Base-by-base conservation (phyloP, 1,284 basidiomycete genomes). In the Pseudozyma thailandica region DNA sequence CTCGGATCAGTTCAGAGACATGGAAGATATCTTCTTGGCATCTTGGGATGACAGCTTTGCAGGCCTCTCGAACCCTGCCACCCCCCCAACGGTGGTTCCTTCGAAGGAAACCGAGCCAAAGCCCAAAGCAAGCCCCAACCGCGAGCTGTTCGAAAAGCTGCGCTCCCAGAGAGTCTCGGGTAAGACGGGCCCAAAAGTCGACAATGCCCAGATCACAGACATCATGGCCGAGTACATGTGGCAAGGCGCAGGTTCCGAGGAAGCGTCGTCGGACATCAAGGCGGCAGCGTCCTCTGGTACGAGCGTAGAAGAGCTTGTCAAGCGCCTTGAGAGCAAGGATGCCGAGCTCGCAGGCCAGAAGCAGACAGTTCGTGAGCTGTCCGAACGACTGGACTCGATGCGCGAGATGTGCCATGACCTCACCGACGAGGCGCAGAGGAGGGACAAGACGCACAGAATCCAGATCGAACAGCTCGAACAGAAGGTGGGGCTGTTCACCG, bases 401-500 rank as follows among this genome's bases (percentile, higher is more conserved):
- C 48, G 58, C 23, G 58, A 72, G 12, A 62, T 52, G 62, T 62
- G 62, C 35, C 55, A 60, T 42, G 61, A 71, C 23, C 31, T 60
- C 35, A 63, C 61, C 7, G 68, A 71, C 53, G 68, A 71, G 18
- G 61, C 61, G 6, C 35, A 55, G 35, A 33, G 57, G 21, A 56
- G 68, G 5, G 53, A 58, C 15, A 71, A 71, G 52, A 56, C 45
- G 43, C 56, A 64, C 45, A 44, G 39, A 52, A 61, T 51, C 21
- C 69, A 55, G 16, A 49, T 72, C 21, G 58, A 58, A 20, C 62
- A 72, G 50, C 62, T 72, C 21, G 62, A 72, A 10, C 58, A 72
- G 16, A 65, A 65, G 28, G 50, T 72, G 13, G 69, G 62, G 8
- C 54, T 65, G 7, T 51, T 72, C 42, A 65, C 54, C 13, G 54